A percentile compares a stretch with the other conserved stretches of the same genome.
Evolutionary conservation across 2,329 filamentous ascomycete species (phyloP).

Genomic region (Xylaria sp.): DNA sequence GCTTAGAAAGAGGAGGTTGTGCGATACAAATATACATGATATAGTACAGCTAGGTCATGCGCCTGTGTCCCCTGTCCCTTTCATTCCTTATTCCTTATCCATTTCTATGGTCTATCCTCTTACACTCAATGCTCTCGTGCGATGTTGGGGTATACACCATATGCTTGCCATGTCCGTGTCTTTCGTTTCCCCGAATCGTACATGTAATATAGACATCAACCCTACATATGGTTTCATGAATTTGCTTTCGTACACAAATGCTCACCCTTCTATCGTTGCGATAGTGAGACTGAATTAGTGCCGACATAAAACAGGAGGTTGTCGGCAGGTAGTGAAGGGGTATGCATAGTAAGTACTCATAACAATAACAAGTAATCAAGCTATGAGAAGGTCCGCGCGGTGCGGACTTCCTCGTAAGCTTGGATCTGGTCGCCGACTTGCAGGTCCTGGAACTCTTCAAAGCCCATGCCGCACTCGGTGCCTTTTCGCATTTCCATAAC

Average conservation of each 20-base stretch:
- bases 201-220: background rate
- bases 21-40: background rate
- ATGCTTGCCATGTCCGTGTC: background rate
- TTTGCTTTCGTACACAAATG: background rate
- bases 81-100: background rate
- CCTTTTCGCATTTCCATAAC: constrained; percentile 90
- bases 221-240: background rate
- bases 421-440: constrained; percentile 86
- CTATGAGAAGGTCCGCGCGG: constrained; percentile 70
- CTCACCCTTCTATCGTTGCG: background rate
- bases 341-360: background rate
- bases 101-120: background rate
- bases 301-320: background rate
- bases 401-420: constrained; percentile 81
- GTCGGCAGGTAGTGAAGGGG: background rate
- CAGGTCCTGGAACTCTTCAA: constrained; percentile 83
- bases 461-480: constrained; percentile 90
- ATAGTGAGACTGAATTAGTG: background rate
- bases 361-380: background rate
- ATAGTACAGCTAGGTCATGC: background rate
- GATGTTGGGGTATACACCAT: background rate
- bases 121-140: background rate
- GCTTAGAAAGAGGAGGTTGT: background rate
- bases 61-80: too few relatives aligned
- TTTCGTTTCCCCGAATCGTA: background rate